Evolutionary conservation across 768 basidiomycete genomes (phyloP).

Genomic region (Boletellus ananiceps): DNA sequence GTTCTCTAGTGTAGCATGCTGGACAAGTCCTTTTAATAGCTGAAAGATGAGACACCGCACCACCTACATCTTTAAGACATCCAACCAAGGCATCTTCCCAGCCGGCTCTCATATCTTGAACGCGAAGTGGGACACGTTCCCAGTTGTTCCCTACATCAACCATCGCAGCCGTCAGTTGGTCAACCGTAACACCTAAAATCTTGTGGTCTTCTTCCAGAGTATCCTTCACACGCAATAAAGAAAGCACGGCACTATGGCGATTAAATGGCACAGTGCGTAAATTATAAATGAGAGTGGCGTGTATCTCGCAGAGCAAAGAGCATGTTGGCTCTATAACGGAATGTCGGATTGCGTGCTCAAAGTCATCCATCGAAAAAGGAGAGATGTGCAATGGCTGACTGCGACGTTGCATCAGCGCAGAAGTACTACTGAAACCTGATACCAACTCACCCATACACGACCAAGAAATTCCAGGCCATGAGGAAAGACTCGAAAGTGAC

Average conservation of each 20-base stretch:
- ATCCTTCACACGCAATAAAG: slow-evolving; percentile 44
- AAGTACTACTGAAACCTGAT: not conserved
- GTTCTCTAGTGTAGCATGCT: slow-evolving; percentile 72
- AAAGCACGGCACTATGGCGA: slow-evolving; percentile 70
- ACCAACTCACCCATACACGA: slow-evolving; percentile 79
- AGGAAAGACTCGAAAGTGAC: slow-evolving; percentile 79
- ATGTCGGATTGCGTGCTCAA: slow-evolving; percentile 83
- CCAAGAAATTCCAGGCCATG: slow-evolving; percentile 91
- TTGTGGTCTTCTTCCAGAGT: slow-evolving; percentile 41
- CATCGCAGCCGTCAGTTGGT: slow-evolving; percentile 62
- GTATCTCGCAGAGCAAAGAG: slow-evolving; percentile 78
- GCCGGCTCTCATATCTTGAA: slow-evolving; percentile 69
- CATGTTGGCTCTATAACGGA: slow-evolving; percentile 64
- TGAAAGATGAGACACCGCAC: not conserved
- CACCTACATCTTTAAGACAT: slow-evolving; percentile 82
- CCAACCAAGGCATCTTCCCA: slow-evolving; percentile 93
- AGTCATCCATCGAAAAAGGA: slow-evolving; percentile 88
- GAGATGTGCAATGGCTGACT: slow-evolving; percentile 89
- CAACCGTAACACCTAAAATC: slow-evolving; percentile 54
- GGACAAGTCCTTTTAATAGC: slow-evolving; percentile 7
- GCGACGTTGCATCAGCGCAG: slow-evolving; percentile 8
- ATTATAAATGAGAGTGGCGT: slow-evolving; percentile 85
- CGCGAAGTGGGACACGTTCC: slow-evolving; percentile 72
- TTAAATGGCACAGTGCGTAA: slow-evolving; percentile 77
- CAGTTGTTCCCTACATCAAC: slow-evolving; percentile 83